Evolutionary conservation across 345 rosid species (phyloP), one percentile per base, ranked within the genome.

Genomic region (Heritiera fomes): DNA sequence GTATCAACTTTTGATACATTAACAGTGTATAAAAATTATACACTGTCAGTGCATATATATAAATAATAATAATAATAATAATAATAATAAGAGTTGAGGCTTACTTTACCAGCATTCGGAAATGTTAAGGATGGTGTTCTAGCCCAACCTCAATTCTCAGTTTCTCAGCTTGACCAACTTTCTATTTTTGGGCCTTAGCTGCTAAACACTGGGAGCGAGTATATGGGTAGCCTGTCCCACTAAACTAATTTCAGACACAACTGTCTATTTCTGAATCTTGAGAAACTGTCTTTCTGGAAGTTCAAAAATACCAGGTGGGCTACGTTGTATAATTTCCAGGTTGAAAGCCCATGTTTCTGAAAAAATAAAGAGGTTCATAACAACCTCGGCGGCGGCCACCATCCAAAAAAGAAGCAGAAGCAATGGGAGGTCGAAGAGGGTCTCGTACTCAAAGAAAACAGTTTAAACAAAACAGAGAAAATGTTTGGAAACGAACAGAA

Each of bases 381-480:
- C 34, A 45, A 70, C 69, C 80, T 58, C 76, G 12, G 68, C 75
- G 68, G 68, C 69, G 75, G 67, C 59, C 18, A 6, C 69, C 61
- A 58, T 49, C 59, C 2, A 5, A 38, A 52, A 18, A 34, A 50
- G 41, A 45, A 66, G 73, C 14, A 40, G 14, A 53, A 43, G 30
- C 28, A 32, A 87, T 90, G 87, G 87, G 97, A 65, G 81, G 92
- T 79, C 85, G 89, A 70, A 79, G 86, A 81, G 84, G 83, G 83
- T 88, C 92, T 28, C 87, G 86, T 49, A 91, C 98, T 30, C 90
- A 89, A 63, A 82, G 91, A 62, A 92, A 83, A 55, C 94, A 90
- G 81, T 87, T 85, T 65, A 83, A 88, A 0, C 89, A 96, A n/a
- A 88, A 75, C 82, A 88, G 98, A 84, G 97, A 90, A 28, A 88